These are phyloP conservation scores for Kwoniella bestiolae DNA, from an alignment of 768 basidiomycete genomes.

Conservation along the genomic window DNA sequence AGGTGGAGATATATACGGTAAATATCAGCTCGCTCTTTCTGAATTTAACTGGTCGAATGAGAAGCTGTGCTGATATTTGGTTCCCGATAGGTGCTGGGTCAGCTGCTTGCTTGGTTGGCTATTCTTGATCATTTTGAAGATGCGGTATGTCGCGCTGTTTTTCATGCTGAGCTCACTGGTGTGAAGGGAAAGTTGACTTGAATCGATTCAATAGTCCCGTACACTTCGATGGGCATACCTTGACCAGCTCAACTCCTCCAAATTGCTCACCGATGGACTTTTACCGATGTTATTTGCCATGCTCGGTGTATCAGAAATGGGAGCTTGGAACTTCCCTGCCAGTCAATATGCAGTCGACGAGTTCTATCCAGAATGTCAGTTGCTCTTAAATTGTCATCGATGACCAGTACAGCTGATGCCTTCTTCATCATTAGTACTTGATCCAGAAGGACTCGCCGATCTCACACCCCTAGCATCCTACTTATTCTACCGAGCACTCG, in stretches of 20 bases:
- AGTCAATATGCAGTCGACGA: conserved; percentile 84
- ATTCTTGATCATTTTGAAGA: conserved; percentile 79
- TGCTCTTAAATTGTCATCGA: background rate
- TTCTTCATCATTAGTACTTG: conserved; percentile 39
- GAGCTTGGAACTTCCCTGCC: conserved; percentile 74
- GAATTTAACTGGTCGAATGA: too few species aligned
- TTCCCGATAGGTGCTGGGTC: conserved; percentile 33
- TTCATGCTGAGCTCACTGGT: background rate
- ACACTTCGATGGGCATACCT: conserved; percentile 83
- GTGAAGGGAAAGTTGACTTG: too few species aligned
- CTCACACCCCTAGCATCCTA: conserved; percentile 73
- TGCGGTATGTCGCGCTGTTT: conserved; percentile 65
- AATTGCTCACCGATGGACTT: conserved; percentile 68
- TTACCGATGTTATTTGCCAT: conserved; percentile 73
- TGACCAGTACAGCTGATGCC: conserved; percentile 5
- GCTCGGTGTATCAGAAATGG: conserved; percentile 68
- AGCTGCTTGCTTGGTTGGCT: conserved; percentile 86
- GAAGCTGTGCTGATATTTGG: conserved; percentile 2
- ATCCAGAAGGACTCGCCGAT: conserved; percentile 46
- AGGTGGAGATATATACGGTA: conserved; percentile 17
- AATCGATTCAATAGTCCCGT: conserved; percentile 68
- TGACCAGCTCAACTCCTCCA: conserved; percentile 76
- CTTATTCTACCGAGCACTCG: conserved; percentile 83
- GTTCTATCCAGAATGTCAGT: conserved; percentile 66
- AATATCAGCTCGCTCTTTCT: too few species aligned